Percentiles rank a stretch among this genome's conserved stretches.
Conservation (phyloP, 208 protist genomes). For the Trypanosoma cruzi region DNA sequence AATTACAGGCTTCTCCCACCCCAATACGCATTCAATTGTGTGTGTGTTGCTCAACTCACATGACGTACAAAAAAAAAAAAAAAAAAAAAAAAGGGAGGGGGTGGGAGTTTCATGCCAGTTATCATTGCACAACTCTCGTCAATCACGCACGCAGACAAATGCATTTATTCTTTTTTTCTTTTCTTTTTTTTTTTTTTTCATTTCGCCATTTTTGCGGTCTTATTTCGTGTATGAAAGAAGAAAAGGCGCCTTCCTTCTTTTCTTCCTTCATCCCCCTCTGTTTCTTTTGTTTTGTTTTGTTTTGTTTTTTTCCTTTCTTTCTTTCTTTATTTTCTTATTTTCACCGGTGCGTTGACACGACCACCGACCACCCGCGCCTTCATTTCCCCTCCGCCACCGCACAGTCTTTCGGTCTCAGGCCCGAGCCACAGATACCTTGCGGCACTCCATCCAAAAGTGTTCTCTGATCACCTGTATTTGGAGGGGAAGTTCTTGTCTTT, state of each 20-base stretch:
- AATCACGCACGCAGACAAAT: background rate
- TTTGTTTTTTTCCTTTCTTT: slow-evolving; percentile 6
- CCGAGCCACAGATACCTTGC: slow-evolving; percentile 71
- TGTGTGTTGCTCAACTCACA: no score
- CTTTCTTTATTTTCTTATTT: slow-evolving; percentile 8
- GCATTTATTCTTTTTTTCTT: slow-evolving; percentile 6
- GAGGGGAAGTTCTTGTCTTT: background rate
- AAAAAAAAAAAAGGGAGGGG: no score
- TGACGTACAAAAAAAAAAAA: no score
- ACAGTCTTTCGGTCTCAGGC: slow-evolving; percentile 47
- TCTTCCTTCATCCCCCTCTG: background rate
- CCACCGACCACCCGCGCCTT: background rate
- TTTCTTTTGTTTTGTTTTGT: slow-evolving; percentile 16
- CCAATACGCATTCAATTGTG: no score
- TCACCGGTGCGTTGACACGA: background rate
- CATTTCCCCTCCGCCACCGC: slow-evolving; percentile 10
- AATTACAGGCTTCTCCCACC: no score
- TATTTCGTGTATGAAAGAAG: no score
- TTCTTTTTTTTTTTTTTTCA: no score
- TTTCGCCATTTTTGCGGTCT: no score
- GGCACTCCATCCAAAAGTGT: slow-evolving; percentile 46
- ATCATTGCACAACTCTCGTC: no score
- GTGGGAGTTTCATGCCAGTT: no score
- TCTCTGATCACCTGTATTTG: background rate
- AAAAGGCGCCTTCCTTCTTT: no score